Base-by-base conservation (phyloP, 1,284 basidiomycete genomes). In the Leccinum griseonigrum region DNA sequence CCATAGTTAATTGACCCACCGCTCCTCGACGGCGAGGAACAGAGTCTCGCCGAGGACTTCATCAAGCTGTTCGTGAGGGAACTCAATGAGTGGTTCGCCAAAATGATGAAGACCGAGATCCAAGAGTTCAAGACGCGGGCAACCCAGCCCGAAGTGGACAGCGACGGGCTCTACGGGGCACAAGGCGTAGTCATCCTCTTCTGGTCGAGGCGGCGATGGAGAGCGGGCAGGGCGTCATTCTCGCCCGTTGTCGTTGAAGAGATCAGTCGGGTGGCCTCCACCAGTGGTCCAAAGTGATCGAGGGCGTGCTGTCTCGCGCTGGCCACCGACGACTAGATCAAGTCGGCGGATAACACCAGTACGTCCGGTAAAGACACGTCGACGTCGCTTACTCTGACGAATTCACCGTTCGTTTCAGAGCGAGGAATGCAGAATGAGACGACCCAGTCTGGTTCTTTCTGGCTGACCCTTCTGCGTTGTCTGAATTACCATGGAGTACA, bases 121-220 rank as follows among this genome's bases (percentile, higher is more conserved):
- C 82, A 85, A 29, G 92, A 94, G 62, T 99, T 99, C 78, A 86
- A 85, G 9, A 83, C 86, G 57, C 86, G 97, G 29, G 84, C 88
- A 57, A 87, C 91, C 66, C 92, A 94, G 28, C 97, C 96, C 1
- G 96, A 98, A 72, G 78, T 92, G 56, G 92, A 95, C 68, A 85
- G 85, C 52, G 95, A 98, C 65, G 94, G 94, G 7, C 81, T 92
- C 66, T 98, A 98, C 73, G 92, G 93, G 14, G 91, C 91, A 69
- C 92, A 98, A 71, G 95, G 95, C 31, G 91, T 95, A 14, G 86
- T 96, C 62, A 97, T 98, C 71, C 83, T 99, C 67, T 99, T 98
- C 83, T 97, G 90, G 91, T 99, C 65, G 97, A 99, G 71, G 84
- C 96, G 16, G 95, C 97, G 2, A 91, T 92, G 68, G 96, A 99